Evolutionary conservation across 495 filamentous ascomycete genomes (phyloP), one percentile per base, ranked within the genome.

Genomic region (Trichoderma gamsii): DNA sequence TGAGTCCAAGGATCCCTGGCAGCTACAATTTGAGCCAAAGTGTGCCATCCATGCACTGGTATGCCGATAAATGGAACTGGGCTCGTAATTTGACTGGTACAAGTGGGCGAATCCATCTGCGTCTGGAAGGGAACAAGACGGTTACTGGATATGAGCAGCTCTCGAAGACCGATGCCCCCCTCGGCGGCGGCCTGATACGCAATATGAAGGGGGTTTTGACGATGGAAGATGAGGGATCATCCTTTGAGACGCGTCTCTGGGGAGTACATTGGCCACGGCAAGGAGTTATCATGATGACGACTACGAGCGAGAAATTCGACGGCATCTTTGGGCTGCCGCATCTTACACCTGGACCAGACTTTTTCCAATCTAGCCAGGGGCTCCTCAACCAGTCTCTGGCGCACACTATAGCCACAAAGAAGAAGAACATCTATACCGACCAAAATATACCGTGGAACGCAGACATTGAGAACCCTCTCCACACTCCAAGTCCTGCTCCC

Each of bases 281-380:
- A 63, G 95, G 95, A 4, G 82, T 84, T 6, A 88, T 96, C 52
- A 77, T 97, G 18, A 75, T 97, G 66, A 90, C 88, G 9, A 97
- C 95, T 0, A 92, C 93, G 15, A 96, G 91, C 73, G 90, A 96
- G 75, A 97, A 96, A 79, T 97, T 93, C 74, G 84, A 88, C 25
- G 95, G 95, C 46, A 86, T 97, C 41, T 96, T 97, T 74, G 87
- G 89, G 27, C 77, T 98, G 69, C 93, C 95, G 25, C 92, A 98
- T 77, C 85, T 99, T 38, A 80, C 88, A 8, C 82, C 91, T 16
- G 87, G 86, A 16, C 73, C 82, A 21, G 82, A 87, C 63, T 85
- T 86, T 18, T 97, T 90, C 75, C 79, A 86, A 44, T 78, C 88
- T 2, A 86, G 89, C 29, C 87, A 90, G 69, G 75, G 77, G 44